Evolutionary conservation across 192 early-diverging fungal species (phyloP).

Genomic region (Rhizophagus clarus): DNA sequence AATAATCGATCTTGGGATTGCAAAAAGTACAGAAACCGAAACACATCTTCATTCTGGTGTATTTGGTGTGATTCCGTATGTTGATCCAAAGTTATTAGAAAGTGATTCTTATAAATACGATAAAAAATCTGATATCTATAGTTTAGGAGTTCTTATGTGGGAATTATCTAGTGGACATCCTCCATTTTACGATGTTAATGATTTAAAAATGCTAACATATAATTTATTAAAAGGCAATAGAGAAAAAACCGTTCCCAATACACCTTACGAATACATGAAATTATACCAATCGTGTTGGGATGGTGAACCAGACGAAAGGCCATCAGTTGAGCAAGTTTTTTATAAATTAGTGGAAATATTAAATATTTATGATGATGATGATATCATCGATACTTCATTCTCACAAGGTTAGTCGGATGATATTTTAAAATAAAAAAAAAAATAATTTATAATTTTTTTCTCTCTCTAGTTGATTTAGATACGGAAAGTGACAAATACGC

Average conservation of each 20-base stretch:
- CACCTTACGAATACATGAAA: background rate
- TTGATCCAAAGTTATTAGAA: background rate
- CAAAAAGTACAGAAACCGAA: background rate
- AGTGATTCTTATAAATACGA: background rate
- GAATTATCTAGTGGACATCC: background rate
- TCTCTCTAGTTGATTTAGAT: no score
- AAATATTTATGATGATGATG: no score
- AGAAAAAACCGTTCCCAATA: background rate
- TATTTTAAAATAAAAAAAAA: no score
- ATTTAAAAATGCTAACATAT: background rate
- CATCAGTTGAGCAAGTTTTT: background rate
- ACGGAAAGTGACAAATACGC: no score
- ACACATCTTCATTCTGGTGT: background rate
- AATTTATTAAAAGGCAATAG: background rate
- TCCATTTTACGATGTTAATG: background rate
- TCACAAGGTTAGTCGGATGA: no score
- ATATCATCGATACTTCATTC: no score
- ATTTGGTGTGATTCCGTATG: background rate
- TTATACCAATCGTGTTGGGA: background rate
- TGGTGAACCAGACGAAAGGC: background rate
- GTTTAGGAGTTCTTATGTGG: background rate
- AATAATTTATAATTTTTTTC: no score
- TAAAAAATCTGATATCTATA: constrained; percentile 3
- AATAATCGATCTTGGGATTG: background rate
- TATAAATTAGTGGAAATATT: background rate